Conservation (phyloP, 2,329 filamentous ascomycete species). For the Sporothrix pseudoabietina region DNA sequence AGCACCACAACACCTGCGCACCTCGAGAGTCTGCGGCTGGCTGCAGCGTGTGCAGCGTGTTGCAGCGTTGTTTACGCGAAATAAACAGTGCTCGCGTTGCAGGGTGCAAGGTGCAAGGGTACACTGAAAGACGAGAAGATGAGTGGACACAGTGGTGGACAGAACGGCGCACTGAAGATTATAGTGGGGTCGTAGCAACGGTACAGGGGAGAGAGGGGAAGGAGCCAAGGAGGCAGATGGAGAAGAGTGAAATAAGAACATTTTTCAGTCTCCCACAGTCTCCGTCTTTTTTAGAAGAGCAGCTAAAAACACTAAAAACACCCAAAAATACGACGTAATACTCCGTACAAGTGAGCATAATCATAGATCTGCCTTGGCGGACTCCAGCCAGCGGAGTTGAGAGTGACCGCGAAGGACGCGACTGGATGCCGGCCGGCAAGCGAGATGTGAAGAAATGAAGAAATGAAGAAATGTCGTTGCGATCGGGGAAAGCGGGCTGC, state of each 20-base stretch:
- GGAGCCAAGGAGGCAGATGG: neutral
- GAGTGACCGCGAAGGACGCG: neutral
- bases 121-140: neutral
- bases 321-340: neutral
- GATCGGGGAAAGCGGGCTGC: neutral
- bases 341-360: neutral
- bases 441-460: neutral
- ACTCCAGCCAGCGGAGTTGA: neutral
- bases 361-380: conserved; percentile 4
- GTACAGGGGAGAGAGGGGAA: neutral
- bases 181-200: neutral
- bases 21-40: neutral
- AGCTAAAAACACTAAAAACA: neutral
- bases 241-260: neutral
- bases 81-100: neutral
- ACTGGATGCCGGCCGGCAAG: neutral
- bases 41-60: neutral
- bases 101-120: conserved; percentile 16
- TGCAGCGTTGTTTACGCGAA: neutral
- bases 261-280: neutral
- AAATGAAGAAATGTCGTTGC: neutral
- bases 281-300: neutral
- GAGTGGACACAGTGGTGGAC: neutral
- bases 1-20: no score
- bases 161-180: neutral